phyloP scores from a whole-genome alignment of 371 early-diverging fungal genomes.

The Apophysomyces variabilis region DNA sequence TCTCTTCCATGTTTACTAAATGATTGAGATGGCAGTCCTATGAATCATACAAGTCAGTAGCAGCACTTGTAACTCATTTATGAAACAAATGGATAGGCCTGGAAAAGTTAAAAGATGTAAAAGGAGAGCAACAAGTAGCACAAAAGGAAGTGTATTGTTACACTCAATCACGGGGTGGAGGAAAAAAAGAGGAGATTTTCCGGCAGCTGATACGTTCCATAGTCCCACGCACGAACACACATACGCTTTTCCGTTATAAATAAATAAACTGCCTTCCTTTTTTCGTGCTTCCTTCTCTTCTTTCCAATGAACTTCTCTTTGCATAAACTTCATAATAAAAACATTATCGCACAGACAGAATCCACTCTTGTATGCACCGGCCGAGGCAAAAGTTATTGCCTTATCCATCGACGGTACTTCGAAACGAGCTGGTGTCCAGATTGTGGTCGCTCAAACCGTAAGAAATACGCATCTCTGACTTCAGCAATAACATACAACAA shows the following conservation, averaged over 20 bases:
- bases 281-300: conserved; percentile 4
- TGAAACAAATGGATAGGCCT: no score
- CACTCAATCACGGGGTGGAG: no score
- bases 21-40: no score
- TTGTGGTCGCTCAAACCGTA: conserved; percentile 24
- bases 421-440: conserved; percentile 51
- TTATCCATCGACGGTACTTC: conserved; percentile 43
- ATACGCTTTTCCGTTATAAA: not conserved
- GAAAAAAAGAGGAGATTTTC: not conserved
- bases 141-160: no score
- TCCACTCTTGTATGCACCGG: conserved; percentile 14
- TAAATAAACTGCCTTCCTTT: not conserved
- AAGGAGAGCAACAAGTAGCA: no score
- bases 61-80: no score
- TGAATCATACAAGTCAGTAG: no score
- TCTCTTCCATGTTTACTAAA: no score
- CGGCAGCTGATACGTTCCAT: no score
- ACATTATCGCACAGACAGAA: conserved; percentile 8
- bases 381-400: conserved; percentile 43
- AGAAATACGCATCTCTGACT: not conserved
- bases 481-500: not conserved
- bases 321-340: conserved; percentile 1
- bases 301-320: conserved; percentile 7
- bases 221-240: no score
- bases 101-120: no score